These are phyloP conservation scores for Diplotaxis tenuifolia DNA, from an alignment of 345 rosid species.

Conservation along the genomic window DNA sequence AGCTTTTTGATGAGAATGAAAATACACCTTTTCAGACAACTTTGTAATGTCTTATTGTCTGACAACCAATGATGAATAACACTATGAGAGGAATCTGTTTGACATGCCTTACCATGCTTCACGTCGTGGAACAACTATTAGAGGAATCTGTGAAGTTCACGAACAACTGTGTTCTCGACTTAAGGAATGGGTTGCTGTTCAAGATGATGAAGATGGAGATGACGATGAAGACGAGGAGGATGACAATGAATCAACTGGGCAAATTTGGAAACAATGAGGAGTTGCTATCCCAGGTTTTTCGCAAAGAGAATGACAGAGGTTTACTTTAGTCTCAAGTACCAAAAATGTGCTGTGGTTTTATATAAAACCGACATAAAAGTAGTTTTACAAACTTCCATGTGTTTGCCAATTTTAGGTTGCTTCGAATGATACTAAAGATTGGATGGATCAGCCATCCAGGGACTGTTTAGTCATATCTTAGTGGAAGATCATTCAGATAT, in stretches of 20 bases:
- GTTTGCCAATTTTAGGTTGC: conserved; percentile 52
- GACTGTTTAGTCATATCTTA: conserved; percentile 68
- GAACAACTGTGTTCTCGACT: no score
- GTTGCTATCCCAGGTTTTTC: conserved; percentile 88
- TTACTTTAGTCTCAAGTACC: not conserved
- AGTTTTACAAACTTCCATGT: not conserved
- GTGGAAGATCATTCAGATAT: conserved; percentile 69
- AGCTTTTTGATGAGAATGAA: conserved; percentile 18
- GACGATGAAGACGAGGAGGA: conserved; percentile 48
- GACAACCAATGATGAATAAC: no score
- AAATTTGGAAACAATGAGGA: conserved; percentile 80
- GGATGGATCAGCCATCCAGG: conserved; percentile 91
- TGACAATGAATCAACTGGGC: conserved; percentile 78
- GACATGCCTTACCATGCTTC: no score
- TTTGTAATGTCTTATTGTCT: conserved; percentile 13
- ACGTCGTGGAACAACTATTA: no score
- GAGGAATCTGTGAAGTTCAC: no score
- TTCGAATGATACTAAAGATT: conserved; percentile 71
- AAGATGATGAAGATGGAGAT: conserved; percentile 58
- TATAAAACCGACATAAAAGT: not conserved
- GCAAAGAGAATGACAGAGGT: conserved; percentile 74
- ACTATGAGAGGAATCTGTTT: no score
- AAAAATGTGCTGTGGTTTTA: not conserved
- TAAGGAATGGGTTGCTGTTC: conserved; percentile 72
- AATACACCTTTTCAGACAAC: conserved; percentile 5